A percentile compares a stretch with the other conserved stretches of the same genome.
These are phyloP conservation scores for Kwoniella sp. DNA, from an alignment of 768 basidiomycete species.

Conservation along the genomic window DNA sequence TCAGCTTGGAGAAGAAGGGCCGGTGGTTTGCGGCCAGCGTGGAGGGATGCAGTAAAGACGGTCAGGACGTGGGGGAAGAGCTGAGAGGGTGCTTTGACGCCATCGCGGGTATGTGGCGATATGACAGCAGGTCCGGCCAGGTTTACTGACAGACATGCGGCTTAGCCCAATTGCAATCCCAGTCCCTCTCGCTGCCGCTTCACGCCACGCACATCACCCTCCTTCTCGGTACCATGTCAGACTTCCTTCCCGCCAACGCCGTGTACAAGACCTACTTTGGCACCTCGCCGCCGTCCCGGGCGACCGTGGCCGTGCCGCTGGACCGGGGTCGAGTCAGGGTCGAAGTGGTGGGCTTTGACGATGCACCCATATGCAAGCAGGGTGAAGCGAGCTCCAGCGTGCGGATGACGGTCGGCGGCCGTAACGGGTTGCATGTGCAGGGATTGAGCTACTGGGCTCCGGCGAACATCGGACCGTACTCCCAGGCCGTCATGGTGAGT, in stretches of 20 bases:
- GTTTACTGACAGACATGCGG: neutral
- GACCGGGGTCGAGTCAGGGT: slow-evolving; percentile 61
- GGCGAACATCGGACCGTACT: slow-evolving; percentile 98
- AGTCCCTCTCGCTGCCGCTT: slow-evolving; percentile 56
- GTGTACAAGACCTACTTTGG: slow-evolving; percentile 81
- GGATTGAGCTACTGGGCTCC: slow-evolving; percentile 97
- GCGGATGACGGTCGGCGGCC: slow-evolving; percentile 33
- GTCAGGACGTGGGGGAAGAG: slow-evolving; percentile 64
- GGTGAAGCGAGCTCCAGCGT: neutral
- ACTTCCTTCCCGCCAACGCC: slow-evolving; percentile 71
- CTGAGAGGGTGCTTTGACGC: slow-evolving; percentile 63
- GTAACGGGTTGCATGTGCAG: slow-evolving; percentile 87
- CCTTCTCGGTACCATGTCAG: slow-evolving; percentile 68
- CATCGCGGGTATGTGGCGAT: slow-evolving; percentile 57
- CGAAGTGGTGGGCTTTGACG: slow-evolving; percentile 73
- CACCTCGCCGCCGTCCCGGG: slow-evolving; percentile 83
- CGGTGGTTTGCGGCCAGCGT: slow-evolving; percentile 67
- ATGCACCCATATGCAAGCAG: slow-evolving; percentile 8
- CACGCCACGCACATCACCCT: slow-evolving; percentile 74
- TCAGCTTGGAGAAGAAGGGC: slow-evolving; percentile 47
- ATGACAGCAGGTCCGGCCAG: neutral
- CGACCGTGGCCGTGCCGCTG: slow-evolving; percentile 81
- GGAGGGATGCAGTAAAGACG: slow-evolving; percentile 55
- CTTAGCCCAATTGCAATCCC: slow-evolving; percentile 58
- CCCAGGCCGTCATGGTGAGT: slow-evolving; percentile 79